Evolutionary conservation across 2,329 filamentous ascomycete species (phyloP).

Genomic region (Alternaria infectoria): DNA sequence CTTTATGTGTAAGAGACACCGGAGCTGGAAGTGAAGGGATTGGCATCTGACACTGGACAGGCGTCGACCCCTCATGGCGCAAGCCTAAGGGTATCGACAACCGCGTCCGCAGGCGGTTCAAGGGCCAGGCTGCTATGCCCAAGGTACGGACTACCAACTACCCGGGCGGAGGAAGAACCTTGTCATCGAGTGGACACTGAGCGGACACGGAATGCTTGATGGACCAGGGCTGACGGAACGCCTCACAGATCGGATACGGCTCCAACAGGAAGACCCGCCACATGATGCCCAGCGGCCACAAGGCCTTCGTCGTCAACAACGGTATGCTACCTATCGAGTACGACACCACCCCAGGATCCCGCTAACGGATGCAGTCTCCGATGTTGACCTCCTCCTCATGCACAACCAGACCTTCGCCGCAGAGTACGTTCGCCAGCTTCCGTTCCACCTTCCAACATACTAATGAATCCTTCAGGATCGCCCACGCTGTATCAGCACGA

Average conservation of each 20-base stretch:
- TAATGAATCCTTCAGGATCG: constrained; percentile 70
- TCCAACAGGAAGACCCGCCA: constrained; percentile 99
- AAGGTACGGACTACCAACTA: constrained; percentile 71
- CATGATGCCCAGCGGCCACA: constrained; percentile 99
- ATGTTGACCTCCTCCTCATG: constrained; percentile 98
- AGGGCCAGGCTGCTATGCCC: constrained; percentile 94
- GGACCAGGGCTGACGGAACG: constrained; percentile 38
- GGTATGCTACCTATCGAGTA: constrained; percentile 33
- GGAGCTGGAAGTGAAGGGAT: constrained; percentile 11
- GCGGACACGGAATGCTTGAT: not conserved
- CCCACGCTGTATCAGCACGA: constrained; percentile 95
- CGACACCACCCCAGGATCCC: not conserved
- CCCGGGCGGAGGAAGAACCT: not conserved
- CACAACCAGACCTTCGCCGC: constrained; percentile 99
- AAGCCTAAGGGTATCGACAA: constrained; percentile 99
- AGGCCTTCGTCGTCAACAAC: constrained; percentile 99
- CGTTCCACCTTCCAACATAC: not conserved
- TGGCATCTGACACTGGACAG: constrained; percentile 40
- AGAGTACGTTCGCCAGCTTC: constrained; percentile 70
- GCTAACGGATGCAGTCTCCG: constrained; percentile 61
- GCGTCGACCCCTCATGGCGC: constrained; percentile 86
- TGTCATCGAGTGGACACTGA: not conserved
- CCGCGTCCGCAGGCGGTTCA: constrained; percentile 95
- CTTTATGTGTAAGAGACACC: constrained; percentile 72
- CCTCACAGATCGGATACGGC: constrained; percentile 88